Evolutionary conservation across 1,284 basidiomycete species (phyloP).

Genomic region (Rhizopogon parksii): DNA sequence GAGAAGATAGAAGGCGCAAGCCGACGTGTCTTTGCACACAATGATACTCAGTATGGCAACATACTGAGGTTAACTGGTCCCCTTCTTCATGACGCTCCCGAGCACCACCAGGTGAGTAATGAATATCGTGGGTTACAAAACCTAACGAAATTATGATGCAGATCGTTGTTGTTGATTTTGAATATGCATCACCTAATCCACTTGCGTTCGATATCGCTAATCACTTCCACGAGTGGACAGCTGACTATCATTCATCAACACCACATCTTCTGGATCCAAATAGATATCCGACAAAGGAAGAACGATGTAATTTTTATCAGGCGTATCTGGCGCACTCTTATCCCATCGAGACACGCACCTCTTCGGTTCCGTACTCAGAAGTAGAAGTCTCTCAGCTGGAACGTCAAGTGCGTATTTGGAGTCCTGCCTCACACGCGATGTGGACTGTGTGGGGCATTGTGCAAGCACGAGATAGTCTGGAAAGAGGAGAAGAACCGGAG

Average conservation of each 20-base stretch:
- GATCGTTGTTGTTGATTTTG: constrained; percentile 94
- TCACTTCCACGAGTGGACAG: constrained; percentile 94
- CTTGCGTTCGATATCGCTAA: constrained; percentile 92
- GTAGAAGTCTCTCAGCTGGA: constrained; percentile 50
- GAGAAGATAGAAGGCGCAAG: constrained; percentile 50
- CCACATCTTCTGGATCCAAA: constrained; percentile 69
- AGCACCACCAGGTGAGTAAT: constrained; percentile 58
- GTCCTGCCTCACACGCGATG: constrained; percentile 79
- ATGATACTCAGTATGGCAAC: constrained; percentile 93
- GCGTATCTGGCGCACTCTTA: constrained; percentile 65
- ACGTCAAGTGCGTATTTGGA: constrained; percentile 76
- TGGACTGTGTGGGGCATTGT: constrained; percentile 93
- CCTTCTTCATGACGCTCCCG: constrained; percentile 45
- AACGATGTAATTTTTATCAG: constrained; percentile 77
- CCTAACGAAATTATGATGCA: constrained; percentile 27
- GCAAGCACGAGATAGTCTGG: constrained; percentile 78
- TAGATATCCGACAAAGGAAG: constrained; percentile 65
- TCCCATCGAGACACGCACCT: constrained; percentile 24
- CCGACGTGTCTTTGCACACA: constrained; percentile 75
- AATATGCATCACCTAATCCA: constrained; percentile 86
- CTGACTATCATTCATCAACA: constrained; percentile 73
- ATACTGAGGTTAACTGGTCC: constrained; percentile 61
- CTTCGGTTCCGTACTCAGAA: constrained; percentile 30
- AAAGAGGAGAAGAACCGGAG: constrained; percentile 55
- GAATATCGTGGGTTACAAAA: background rate